Base-by-base conservation (phyloP, 2,329 filamentous ascomycete genomes). In the Hymenoscyphus infarciens region DNA sequence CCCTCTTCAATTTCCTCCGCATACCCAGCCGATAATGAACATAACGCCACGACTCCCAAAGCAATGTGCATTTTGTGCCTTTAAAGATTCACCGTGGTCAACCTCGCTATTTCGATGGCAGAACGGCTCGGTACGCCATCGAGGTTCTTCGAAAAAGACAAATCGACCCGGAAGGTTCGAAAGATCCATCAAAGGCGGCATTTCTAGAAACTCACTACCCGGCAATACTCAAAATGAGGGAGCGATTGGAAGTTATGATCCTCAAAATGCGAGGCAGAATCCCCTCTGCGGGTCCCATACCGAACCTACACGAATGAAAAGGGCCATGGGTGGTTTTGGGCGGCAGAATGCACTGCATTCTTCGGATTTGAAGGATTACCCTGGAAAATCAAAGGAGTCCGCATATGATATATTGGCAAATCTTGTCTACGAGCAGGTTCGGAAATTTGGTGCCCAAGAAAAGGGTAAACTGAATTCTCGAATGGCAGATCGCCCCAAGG, bases 11-110 rank as follows among this genome's bases (percentile, higher is more conserved):
- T 22, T 3, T 22, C 10, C 42, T 49, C 42, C 8, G 8, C 19
- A 29, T 22, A 35, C 55, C 59, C 52, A 31, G 45, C 45, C 59
- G 69, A 69, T 73, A 69, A 80, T 81, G 79, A 76, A 73, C 73
- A 67, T 71, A 73, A 75, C 77, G 70, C 42, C 42, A 22, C 42
- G 42, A 22, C 70, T 69, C 61, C 69, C 68, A 68, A 74, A 71
- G 56, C 70, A 70, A 70, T 80, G 78, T 74, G 72, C 79, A 42
- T 72, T 78, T 66, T 78, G 77, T 71, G 67, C 74, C 33, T 75
- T 78, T 64, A 74, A 73, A 66, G 67, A 72, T 45, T 64, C 71
- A 33, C 60, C 71, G 67, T 69, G 70, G 67, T 65, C 70, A n/a
- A 59, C 42, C 19, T 74, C 75, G 7, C 42, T 54, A 22, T 31